phyloP scores from a whole-genome alignment of 345 rosid species.

The Acer campestre region DNA sequence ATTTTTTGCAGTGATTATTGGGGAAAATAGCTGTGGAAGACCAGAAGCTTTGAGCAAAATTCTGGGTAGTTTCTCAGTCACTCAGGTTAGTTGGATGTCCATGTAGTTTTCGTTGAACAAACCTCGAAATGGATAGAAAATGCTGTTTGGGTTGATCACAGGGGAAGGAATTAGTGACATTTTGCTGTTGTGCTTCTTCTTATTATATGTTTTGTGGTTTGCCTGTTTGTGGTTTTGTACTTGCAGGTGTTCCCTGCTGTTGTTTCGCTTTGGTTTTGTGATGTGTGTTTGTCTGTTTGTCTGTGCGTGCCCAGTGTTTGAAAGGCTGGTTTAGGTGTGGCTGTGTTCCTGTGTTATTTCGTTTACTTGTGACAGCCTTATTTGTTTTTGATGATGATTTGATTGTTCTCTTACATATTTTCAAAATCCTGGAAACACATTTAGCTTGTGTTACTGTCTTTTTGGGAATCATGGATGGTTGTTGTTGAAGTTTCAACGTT shows the following conservation, averaged over 20 bases:
- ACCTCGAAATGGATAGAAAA: constrained; percentile 10
- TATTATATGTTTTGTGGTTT: background rate
- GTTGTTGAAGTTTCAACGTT: background rate
- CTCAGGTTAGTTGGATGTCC: constrained; percentile 8
- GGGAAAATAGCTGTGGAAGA: no score
- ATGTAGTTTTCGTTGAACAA: background rate
- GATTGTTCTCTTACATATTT: background rate
- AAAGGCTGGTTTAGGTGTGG: no score
- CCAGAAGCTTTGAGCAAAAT: no score
- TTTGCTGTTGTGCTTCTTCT: background rate
- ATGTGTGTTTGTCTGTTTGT: no score
- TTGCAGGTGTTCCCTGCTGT: no score
- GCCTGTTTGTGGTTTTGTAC: no score
- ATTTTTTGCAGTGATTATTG: no score
- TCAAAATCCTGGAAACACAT: no score
- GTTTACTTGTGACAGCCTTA: background rate
- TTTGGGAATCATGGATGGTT: background rate
- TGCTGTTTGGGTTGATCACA: background rate
- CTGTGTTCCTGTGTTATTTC: no score
- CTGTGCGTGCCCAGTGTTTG: no score
- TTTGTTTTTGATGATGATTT: background rate
- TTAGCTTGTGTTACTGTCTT: background rate
- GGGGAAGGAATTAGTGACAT: constrained; percentile 22
- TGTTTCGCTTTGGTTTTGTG: no score
- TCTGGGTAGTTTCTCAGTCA: no score